Evolutionary conservation across 2,329 filamentous ascomycete species (phyloP).

Genomic region (Neofusicoccum sp.): DNA sequence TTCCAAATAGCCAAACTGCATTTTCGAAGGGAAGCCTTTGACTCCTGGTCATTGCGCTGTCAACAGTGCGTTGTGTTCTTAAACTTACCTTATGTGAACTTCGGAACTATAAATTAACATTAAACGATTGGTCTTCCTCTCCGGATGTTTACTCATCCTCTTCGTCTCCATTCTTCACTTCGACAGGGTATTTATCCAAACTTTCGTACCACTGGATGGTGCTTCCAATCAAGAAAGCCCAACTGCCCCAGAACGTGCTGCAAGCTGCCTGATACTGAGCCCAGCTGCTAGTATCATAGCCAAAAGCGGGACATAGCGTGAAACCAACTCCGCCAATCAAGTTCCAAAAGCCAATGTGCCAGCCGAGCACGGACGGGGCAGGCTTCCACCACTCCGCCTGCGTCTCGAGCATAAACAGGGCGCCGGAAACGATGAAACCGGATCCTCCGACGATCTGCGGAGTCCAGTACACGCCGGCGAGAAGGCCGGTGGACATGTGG

Average conservation of each 20-base stretch:
- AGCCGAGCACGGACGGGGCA: conserved; percentile 59
- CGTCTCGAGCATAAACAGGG: conserved; percentile 68
- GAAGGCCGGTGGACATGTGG: conserved; percentile 50
- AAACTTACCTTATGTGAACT: no score
- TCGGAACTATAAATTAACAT: no score
- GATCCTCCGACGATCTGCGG: conserved; percentile 64
- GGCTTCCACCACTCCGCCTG: conserved; percentile 66
- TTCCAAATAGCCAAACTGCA: no score
- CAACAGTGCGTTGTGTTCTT: no score
- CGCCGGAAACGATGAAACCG: conserved; percentile 62
- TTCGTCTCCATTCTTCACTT: conserved; percentile 22
- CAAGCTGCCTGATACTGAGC: conserved; percentile 36
- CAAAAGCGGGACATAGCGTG: conserved; percentile 47
- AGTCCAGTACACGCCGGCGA: conserved; percentile 63
- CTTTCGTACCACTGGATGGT: conserved; percentile 39
- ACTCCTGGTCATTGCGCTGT: no score
- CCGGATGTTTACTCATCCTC: background rate
- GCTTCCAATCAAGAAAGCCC: conserved; percentile 39
- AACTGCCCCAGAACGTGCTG: conserved; percentile 39
- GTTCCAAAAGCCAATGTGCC: conserved; percentile 70
- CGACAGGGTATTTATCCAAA: conserved; percentile 37
- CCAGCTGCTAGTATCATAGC: conserved; percentile 35
- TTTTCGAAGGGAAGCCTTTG: no score
- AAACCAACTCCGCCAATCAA: conserved; percentile 65
- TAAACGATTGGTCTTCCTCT: no score